Evolutionary conservation across 208 protist species (phyloP).

Genomic region (Trypanosoma grayi): DNA sequence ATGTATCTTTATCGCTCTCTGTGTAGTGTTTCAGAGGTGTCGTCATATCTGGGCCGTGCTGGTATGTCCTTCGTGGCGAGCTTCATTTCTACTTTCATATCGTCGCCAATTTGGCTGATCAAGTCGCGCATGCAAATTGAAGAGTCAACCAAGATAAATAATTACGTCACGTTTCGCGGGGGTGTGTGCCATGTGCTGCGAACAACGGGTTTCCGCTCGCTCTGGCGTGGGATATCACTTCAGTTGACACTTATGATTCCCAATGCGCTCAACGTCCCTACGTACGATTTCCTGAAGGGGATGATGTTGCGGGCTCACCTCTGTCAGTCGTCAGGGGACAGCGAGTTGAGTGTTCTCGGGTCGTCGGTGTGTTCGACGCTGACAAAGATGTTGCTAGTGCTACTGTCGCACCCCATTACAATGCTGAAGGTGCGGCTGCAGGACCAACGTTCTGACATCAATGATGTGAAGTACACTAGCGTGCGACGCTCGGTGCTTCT

Average conservation of each 20-base stretch:
- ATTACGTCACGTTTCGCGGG: slow-evolving; percentile 66
- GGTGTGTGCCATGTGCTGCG: slow-evolving; percentile 50
- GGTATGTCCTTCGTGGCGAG: slow-evolving; percentile 62
- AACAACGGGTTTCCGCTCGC: slow-evolving; percentile 61
- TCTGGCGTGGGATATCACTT: slow-evolving; percentile 74
- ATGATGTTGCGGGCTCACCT: slow-evolving; percentile 38
- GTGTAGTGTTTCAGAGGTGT: slow-evolving; percentile 22
- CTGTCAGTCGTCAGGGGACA: background rate
- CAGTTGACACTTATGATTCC: slow-evolving; percentile 81
- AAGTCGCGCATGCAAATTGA: slow-evolving; percentile 93
- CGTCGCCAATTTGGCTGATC: slow-evolving; percentile 87
- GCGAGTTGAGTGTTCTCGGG: slow-evolving; percentile 57
- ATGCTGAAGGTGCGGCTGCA: slow-evolving; percentile 80
- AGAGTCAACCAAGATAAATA: slow-evolving; percentile 30
- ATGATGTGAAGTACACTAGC: slow-evolving; percentile 56
- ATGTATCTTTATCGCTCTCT: slow-evolving; percentile 83
- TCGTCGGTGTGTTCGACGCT: slow-evolving; percentile 68
- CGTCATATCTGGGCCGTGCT: slow-evolving; percentile 43
- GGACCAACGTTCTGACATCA: slow-evolving; percentile 59
- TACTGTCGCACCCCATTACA: slow-evolving; percentile 75
- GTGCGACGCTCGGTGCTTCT: slow-evolving; percentile 44
- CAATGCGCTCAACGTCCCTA: slow-evolving; percentile 69
- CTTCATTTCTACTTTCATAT: slow-evolving; percentile 49
- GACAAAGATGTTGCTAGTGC: slow-evolving; percentile 60
- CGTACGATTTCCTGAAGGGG: slow-evolving; percentile 78